Percentiles rank a stretch among this genome's conserved stretches.
These are phyloP conservation scores for Alnus glutinosa DNA, from an alignment of 306 rosid genomes.

Conservation along the genomic window DNA sequence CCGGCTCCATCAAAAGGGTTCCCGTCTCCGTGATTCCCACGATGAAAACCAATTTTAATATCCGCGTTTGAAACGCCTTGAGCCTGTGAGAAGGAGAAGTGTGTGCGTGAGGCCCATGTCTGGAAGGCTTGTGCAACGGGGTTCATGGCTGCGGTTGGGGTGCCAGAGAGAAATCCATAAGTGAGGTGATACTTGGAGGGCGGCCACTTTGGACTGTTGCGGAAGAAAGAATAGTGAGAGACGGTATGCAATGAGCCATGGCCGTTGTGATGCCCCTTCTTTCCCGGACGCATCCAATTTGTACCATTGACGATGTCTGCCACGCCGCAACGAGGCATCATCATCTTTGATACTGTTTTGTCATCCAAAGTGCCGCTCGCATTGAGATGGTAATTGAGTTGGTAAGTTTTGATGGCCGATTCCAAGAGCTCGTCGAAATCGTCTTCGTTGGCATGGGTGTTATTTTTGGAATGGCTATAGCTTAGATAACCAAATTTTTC, in stretches of 20 bases:
- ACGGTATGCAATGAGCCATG: not conserved
- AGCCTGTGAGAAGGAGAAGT: not conserved
- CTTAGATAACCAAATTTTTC: not conserved
- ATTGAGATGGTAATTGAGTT: not conserved
- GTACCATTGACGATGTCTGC: not conserved
- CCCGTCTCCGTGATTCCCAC: not conserved
- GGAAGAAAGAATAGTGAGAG: not conserved
- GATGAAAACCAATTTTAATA: not conserved
- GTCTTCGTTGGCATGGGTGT: not conserved
- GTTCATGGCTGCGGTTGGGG: not conserved
- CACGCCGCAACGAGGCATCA: not conserved
- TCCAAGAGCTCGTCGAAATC: not conserved
- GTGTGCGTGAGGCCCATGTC: not conserved
- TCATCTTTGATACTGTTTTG: not conserved
- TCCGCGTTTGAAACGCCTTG: not conserved
- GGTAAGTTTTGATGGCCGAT: not conserved
- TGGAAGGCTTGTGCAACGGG: not conserved
- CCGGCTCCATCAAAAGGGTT: not conserved
- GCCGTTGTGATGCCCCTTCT: not conserved
- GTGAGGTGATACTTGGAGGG: not conserved
- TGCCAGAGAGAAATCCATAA: not conserved
- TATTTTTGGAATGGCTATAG: not conserved
- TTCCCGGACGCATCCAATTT: not conserved
- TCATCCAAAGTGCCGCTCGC: not conserved
- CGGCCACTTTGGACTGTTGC: not conserved